A percentile compares a stretch with the other conserved stretches of the same genome.
These are phyloP conservation scores for Aegilops tauschii DNA, from an alignment of 176 grass and related monocot genomes.

Conservation along the genomic window DNA sequence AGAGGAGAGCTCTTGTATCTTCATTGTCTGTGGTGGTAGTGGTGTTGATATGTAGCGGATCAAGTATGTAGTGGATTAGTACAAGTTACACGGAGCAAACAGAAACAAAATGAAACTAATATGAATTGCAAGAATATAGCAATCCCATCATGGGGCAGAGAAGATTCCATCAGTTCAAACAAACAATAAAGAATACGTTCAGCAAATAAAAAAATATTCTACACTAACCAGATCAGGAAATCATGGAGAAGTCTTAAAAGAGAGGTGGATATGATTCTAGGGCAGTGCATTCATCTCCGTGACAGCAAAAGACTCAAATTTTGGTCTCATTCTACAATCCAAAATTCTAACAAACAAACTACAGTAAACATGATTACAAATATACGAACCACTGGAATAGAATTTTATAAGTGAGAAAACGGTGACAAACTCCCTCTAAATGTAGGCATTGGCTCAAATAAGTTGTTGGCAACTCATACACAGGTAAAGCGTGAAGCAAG, in stretches of 20 bases:
- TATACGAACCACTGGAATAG: neutral
- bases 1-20: too few species aligned
- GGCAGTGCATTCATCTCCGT: conserved; percentile 79
- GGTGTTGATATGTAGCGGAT: too few species aligned
- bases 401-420: neutral
- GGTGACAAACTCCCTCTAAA: neutral
- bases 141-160: too few species aligned
- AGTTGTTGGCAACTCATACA: too few species aligned
- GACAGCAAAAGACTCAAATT: conserved; percentile 37
- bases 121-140: too few species aligned
- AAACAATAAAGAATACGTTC: neutral
- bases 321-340: conserved; percentile 12
- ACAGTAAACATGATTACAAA: neutral
- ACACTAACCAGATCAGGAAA: conserved; percentile 6
- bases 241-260: conserved; percentile 20
- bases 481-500: too few species aligned
- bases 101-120: too few species aligned
- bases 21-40: too few species aligned
- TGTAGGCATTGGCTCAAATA: too few species aligned
- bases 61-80: too few species aligned
- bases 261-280: conserved; percentile 37
- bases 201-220: neutral
- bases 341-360: neutral
- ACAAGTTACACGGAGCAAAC: too few species aligned
- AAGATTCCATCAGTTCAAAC: neutral